Base-by-base conservation (phyloP, 1,139 yeast genomes). In the Yamadazyma siamensis region DNA sequence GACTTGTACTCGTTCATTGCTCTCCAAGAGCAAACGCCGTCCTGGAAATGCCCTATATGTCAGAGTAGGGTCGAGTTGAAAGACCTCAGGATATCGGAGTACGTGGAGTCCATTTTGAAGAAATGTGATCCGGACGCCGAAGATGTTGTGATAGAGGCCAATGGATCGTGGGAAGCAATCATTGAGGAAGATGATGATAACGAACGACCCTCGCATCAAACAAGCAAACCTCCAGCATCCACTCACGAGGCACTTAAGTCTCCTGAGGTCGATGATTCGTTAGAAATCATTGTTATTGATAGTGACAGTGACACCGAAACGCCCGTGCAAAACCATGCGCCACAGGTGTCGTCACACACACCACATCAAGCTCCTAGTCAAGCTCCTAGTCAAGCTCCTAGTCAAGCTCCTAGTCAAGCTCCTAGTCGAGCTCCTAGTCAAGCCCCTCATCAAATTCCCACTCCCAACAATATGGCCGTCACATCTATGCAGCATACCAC, bases 31-130 rank as follows among this genome's bases (percentile, higher is more conserved):
- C 81, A 76, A 44, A 61, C 75, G 1, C 79, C 88, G 0, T 67
- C 77, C 0, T 81, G 87, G 86, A 56, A 55, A 25, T 83, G 94
- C 47, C 89, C 89, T 0, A 64, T 78, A 9, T 83, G 94, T 47
- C 69, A 65, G 33, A 53, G 51, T 4, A 37, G 44, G 5, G 47
- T 79, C 2, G 51, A 59, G 4, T 49, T 77, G 1, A 60, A 66
- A n/a, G 77, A 76, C 39, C 52, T 83, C 35, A 74, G 80, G 0
- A 54, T 80, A 1, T 78, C 80, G 37, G 86, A 80, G 38, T 82
- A 73, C 48, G 71, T 80, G 23, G 44, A 54, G 25, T 78, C 75
- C 10, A 69, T 82, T 24, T 44, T 82, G 11, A 46, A 59, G 1
- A 41, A 49, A 4, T 73, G 77, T 1, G 21, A 23, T 9, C 68